A percentile compares a stretch with the other conserved stretches of the same genome.
phyloP scores from a whole-genome alignment of 192 early-diverging fungal species.

The Gonapodya prolifera region DNA sequence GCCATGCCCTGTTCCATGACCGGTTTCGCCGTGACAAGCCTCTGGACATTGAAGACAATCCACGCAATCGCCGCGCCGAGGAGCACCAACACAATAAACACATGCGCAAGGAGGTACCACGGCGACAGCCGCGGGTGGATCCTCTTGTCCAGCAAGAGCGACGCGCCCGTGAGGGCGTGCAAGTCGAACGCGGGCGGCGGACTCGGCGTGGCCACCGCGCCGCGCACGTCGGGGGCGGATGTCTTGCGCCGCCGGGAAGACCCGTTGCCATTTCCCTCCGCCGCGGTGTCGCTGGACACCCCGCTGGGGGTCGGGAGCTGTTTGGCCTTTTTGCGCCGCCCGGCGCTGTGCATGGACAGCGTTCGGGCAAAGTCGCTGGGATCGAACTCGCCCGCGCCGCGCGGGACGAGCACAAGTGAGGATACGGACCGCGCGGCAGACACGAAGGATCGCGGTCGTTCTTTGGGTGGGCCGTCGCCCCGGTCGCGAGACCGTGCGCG shows the following conservation, averaged over 20 bases:
- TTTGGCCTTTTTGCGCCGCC: background rate
- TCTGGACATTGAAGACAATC: background rate
- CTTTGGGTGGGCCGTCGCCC: no score
- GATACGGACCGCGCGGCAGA: background rate
- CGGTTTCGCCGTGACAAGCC: background rate
- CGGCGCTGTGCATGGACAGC: background rate
- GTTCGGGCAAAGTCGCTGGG: background rate
- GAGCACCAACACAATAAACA: background rate
- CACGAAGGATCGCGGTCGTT: background rate
- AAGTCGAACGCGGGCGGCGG: background rate
- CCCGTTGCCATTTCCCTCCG: background rate
- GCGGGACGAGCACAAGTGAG: background rate
- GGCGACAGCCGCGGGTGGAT: background rate
- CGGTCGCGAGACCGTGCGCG: background rate
- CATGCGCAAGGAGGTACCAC: background rate
- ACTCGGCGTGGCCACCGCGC: background rate
- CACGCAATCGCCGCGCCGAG: background rate
- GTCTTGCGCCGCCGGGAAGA: background rate
- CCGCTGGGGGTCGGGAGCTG: no score
- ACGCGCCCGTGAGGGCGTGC: background rate
- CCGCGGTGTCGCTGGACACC: no score
- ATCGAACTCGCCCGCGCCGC: background rate
- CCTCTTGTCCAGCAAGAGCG: background rate
- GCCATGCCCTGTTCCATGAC: background rate
- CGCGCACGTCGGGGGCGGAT: background rate